Conservation (phyloP, 1,284 basidiomycete species). For the Phellinidium pouzarii region DNA sequence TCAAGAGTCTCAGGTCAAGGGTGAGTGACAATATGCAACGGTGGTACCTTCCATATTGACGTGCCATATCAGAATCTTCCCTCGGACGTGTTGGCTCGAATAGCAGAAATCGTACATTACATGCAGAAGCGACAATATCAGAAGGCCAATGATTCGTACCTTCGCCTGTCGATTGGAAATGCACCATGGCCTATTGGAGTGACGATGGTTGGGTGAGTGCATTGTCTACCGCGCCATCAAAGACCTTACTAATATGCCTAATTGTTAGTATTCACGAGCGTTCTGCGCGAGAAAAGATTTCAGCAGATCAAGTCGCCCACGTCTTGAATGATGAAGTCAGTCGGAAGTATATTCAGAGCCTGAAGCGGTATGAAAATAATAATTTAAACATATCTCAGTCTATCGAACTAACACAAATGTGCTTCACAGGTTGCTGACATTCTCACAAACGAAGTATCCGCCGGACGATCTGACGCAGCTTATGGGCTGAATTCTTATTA, state of each 20-base stretch:
- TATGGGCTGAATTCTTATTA: slow-evolving; percentile 59
- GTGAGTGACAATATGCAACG: slow-evolving; percentile 43
- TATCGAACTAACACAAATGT: slow-evolving; percentile 11
- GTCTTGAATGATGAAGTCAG: slow-evolving; percentile 98
- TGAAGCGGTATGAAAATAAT: slow-evolving; percentile 68
- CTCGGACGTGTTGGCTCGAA: slow-evolving; percentile 78
- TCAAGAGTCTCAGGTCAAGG: slow-evolving; percentile 82
- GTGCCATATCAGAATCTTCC: slow-evolving; percentile 57
- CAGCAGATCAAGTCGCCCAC: slow-evolving; percentile 93
- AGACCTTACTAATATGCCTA: neutral
- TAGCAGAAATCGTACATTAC: slow-evolving; percentile 93
- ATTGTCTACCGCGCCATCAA: slow-evolving; percentile 1
- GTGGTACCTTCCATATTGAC: neutral
- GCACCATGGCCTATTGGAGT: slow-evolving; percentile 99
- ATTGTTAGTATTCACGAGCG: slow-evolving; percentile 87
- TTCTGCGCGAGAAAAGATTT: slow-evolving; percentile 95
- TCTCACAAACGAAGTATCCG: slow-evolving; percentile 91
- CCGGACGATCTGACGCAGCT: slow-evolving; percentile 86
- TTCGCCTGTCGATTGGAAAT: slow-evolving; percentile 95
- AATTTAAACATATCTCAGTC: neutral
- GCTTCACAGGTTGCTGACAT: slow-evolving; percentile 73
- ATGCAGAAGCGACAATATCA: slow-evolving; percentile 96
- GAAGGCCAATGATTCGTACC: slow-evolving; percentile 92
- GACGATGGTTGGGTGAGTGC: slow-evolving; percentile 89
- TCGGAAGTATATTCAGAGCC: slow-evolving; percentile 96